Conservation (phyloP, 2,329 filamentous ascomycete genomes). For the Alternaria brassicae region DNA sequence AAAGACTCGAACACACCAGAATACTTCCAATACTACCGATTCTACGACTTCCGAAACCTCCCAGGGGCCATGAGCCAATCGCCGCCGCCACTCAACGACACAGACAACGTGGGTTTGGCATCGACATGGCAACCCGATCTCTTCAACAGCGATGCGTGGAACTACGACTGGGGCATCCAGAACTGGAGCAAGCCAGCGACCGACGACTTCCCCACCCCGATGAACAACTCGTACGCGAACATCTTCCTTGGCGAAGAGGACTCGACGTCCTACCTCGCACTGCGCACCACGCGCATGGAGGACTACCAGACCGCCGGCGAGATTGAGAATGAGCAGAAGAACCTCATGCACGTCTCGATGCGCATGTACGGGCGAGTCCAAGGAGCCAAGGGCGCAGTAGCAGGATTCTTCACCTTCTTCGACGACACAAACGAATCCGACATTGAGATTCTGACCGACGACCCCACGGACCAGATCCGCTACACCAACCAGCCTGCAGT, state of each 20-base stretch:
- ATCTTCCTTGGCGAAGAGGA: slow-evolving; percentile 53
- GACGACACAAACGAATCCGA: slow-evolving; percentile 59
- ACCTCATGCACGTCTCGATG: slow-evolving; percentile 58
- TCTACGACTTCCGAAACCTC: slow-evolving; percentile 60
- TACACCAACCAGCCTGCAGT: slow-evolving; percentile 69
- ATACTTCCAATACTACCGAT: slow-evolving; percentile 60
- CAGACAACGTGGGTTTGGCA: slow-evolving; percentile 26
- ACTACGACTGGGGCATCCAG: slow-evolving; percentile 51
- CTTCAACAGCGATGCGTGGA: slow-evolving; percentile 48
- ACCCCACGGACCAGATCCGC: slow-evolving; percentile 53
- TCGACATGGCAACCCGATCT: slow-evolving; percentile 48
- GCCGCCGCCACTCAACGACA: slow-evolving; percentile 37
- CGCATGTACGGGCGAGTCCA: slow-evolving; percentile 57
- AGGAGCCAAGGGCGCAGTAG: slow-evolving; percentile 57
- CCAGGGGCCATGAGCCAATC: slow-evolving; percentile 33
- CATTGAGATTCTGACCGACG: slow-evolving; percentile 61
- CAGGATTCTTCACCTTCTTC: slow-evolving; percentile 64
- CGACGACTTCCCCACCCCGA: slow-evolving; percentile 49
- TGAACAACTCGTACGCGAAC: slow-evolving; percentile 57
- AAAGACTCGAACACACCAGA: slow-evolving; percentile 46
- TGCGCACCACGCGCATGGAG: slow-evolving; percentile 55
- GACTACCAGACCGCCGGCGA: slow-evolving; percentile 58
- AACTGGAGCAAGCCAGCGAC: slow-evolving; percentile 55
- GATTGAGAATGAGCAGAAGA: slow-evolving; percentile 55
- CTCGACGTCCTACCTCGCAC: slow-evolving; percentile 53